Evolutionary conservation across 2,329 filamentous ascomycete genomes (phyloP).

Genomic region (Fusarium metavorans): DNA sequence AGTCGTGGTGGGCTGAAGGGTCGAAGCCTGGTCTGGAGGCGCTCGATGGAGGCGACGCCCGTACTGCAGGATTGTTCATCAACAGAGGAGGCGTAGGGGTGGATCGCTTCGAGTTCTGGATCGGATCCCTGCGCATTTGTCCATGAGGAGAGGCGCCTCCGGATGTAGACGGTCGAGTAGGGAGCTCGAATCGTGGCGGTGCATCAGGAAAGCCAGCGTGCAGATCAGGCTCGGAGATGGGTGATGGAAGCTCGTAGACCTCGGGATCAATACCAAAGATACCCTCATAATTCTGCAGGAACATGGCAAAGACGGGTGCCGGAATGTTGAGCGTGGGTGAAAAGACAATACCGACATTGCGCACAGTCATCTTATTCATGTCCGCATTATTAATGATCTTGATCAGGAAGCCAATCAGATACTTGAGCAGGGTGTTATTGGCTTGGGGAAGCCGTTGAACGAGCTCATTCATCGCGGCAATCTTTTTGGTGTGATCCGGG

Average conservation of each 20-base stretch:
- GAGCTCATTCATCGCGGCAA: conserved; percentile 79
- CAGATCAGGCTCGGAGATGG: conserved; percentile 54
- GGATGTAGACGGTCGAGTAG: conserved; percentile 63
- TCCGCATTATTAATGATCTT: conserved; percentile 91
- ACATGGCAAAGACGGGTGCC: conserved; percentile 91
- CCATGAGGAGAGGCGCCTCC: conserved; percentile 65
- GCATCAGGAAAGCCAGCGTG: conserved; percentile 44
- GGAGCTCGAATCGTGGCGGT: conserved; percentile 49
- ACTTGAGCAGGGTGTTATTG: conserved; percentile 85
- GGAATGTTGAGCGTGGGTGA: conserved; percentile 97
- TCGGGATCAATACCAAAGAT: conserved; percentile 84
- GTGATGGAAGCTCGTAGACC: conserved; percentile 68
- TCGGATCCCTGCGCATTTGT: conserved; percentile 54
- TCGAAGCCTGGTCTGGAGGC: conserved; percentile 56
- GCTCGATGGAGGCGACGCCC: conserved; percentile 60
- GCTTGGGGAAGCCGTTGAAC: conserved; percentile 83
- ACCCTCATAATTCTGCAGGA: conserved; percentile 88
- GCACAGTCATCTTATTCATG: conserved; percentile 97
- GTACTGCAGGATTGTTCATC: conserved; percentile 46
- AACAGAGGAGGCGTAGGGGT: conserved; percentile 66
- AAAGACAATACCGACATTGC: conserved; percentile 98
- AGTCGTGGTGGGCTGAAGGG: conserved; percentile 48
- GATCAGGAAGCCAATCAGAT: conserved; percentile 89
- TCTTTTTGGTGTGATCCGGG: conserved; percentile 79
- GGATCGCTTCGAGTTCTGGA: conserved; percentile 47